Percentiles rank a stretch among this genome's conserved stretches.
These are phyloP conservation scores for Brettanomyces custersianus DNA, from an alignment of 805 yeast genomes.

Conservation along the genomic window DNA sequence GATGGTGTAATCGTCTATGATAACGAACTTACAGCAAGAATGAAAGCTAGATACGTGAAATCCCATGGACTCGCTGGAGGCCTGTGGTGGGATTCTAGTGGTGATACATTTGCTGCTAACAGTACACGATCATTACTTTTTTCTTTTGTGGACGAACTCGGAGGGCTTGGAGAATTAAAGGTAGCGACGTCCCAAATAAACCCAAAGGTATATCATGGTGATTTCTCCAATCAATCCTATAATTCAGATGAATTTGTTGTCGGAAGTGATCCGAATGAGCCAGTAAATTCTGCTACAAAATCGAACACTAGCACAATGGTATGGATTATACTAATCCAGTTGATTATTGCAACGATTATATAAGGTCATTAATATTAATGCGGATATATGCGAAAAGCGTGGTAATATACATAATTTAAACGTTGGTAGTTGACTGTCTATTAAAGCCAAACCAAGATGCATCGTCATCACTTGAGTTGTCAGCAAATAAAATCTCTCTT, in stretches of 20 bases:
- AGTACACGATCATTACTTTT: slow-evolving; percentile 31
- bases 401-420: too few species aligned
- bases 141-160: slow-evolving; percentile 36
- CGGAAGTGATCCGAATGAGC: too few species aligned
- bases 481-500: slow-evolving; percentile 1
- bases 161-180: slow-evolving; percentile 10
- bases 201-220: slow-evolving; percentile 1
- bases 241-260: too few species aligned
- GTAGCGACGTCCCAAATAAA: slow-evolving; percentile 1
- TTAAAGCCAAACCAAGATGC: slow-evolving; percentile 2
- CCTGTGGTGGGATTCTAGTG: slow-evolving; percentile 93
- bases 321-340: too few species aligned
- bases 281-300: too few species aligned
- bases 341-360: too few species aligned
- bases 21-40: slow-evolving; percentile 38
- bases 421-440: background rate
- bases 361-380: too few species aligned
- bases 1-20: slow-evolving; percentile 57
- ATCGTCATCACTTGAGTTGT: background rate
- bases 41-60: slow-evolving; percentile 53
- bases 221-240: slow-evolving; percentile 1
- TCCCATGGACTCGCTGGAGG: slow-evolving; percentile 61
- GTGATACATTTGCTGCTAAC: slow-evolving; percentile 38
- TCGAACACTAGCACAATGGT: too few species aligned
- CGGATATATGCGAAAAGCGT: too few species aligned